Percentiles rank a stretch among this genome's conserved stretches.
Conservation (phyloP, 2,329 filamentous ascomycete genomes). For the Ophiostoma tasmaniense region DNA sequence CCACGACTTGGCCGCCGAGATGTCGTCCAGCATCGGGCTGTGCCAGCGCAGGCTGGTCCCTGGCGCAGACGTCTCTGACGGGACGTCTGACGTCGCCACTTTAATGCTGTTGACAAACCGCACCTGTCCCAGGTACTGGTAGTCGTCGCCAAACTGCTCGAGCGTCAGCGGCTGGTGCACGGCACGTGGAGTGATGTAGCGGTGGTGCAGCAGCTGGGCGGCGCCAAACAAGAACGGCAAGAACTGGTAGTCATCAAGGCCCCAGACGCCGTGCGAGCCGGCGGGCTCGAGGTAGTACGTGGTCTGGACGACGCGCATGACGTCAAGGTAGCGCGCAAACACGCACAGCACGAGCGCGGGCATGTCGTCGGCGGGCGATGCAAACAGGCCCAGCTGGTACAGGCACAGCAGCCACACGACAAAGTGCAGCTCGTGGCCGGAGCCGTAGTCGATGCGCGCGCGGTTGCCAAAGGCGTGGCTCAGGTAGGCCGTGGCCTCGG, state of each 20-base stretch:
- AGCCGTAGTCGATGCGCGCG: conserved; percentile 88
- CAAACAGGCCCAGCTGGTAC: conserved; percentile 64
- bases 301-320: conserved; percentile 83
- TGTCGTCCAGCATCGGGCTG: conserved; percentile 96
- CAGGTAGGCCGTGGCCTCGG: conserved; percentile 73
- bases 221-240: conserved; percentile 92
- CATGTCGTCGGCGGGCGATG: conserved; percentile 49
- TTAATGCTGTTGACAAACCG: conserved; percentile 93
- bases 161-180: conserved; percentile 85
- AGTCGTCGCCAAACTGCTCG: conserved; percentile 77
- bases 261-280: conserved; percentile 96
- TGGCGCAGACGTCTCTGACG: conserved; percentile 35
- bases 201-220: conserved; percentile 78
- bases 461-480: conserved; percentile 78
- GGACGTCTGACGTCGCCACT: conserved; percentile 21
- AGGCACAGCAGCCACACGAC: conserved; percentile 93
- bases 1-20: conserved; percentile 84
- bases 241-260: conserved; percentile 95
- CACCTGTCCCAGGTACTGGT: conserved; percentile 86
- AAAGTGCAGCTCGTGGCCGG: conserved; percentile 95
- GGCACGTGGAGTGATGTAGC: conserved; percentile 64
- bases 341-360: conserved; percentile 65
- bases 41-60: conserved; percentile 90
- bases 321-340: conserved; percentile 70
- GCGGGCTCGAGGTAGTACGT: conserved; percentile 96